These are phyloP conservation scores for Taiozyma sp. DNA, from an alignment of 1,139 yeast species.

Conservation along the genomic window DNA sequence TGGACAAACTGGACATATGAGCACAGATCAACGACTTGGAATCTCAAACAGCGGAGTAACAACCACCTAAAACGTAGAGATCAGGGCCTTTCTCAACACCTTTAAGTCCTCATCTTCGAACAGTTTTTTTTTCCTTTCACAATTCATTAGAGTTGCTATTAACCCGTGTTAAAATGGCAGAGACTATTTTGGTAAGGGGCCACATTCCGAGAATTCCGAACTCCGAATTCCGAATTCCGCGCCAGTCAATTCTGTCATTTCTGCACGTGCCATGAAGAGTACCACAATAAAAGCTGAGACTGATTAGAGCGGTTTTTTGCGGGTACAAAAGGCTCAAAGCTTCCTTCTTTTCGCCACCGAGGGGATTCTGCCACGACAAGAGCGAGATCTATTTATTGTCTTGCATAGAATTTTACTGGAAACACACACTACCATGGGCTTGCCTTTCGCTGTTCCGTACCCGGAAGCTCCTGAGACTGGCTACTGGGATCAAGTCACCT, in stretches of 20 bases:
- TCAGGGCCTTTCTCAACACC: too few species aligned
- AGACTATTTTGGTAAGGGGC: not conserved
- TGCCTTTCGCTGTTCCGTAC: conserved; percentile 33
- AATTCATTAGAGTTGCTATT: not conserved
- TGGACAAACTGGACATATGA: too few species aligned
- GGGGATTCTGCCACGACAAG: not conserved
- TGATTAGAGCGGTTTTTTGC: not conserved
- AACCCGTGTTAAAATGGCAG: not conserved
- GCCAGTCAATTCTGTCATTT: not conserved
- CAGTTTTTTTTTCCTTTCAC: too few species aligned
- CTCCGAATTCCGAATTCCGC: too few species aligned
- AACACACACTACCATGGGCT: conserved; percentile 26
- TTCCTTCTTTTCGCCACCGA: not conserved
- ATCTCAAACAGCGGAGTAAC: too few species aligned
- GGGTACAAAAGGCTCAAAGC: not conserved
- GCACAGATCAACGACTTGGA: too few species aligned
- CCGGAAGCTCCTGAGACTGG: conserved; percentile 29
- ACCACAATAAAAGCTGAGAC: not conserved
- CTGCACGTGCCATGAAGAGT: not conserved
- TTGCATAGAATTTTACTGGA: too few species aligned
- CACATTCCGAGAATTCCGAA: not conserved
- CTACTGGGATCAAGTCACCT: conserved; percentile 25
- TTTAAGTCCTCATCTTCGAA: too few species aligned
- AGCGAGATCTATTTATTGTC: not conserved
- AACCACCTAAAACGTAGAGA: too few species aligned